Evolutionary conservation across 805 yeast species (phyloP).

Genomic region (Metschnikowia similis): DNA sequence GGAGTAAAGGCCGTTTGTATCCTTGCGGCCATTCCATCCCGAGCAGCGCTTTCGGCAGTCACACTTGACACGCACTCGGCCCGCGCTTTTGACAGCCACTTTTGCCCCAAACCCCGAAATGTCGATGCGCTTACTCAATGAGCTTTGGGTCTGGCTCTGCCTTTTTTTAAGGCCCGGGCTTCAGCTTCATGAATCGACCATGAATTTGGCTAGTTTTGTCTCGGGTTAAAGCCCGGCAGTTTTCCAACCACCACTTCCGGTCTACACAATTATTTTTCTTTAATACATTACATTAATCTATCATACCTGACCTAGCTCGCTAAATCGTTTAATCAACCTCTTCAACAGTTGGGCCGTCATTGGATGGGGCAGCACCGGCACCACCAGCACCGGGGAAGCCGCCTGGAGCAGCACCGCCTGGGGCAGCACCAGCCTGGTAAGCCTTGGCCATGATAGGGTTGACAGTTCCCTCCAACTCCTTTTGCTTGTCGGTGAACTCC

Average conservation of each 20-base stretch:
- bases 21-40: no score
- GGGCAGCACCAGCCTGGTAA: slow-evolving; percentile 90
- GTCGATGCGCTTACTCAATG: no score
- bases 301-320: slow-evolving; percentile 12
- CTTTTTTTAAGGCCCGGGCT: no score
- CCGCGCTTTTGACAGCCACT: no score
- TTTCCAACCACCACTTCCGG: no score
- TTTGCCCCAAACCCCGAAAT: no score
- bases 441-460: slow-evolving; percentile 97
- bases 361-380: slow-evolving; percentile 32
- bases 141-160: no score
- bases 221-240: neutral
- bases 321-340: slow-evolving; percentile 42
- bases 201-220: neutral
- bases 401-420: slow-evolving; percentile 50
- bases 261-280: slow-evolving; percentile 1
- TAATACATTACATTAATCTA: slow-evolving; percentile 13
- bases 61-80: no score
- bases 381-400: slow-evolving; percentile 62
- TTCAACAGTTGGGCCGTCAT: slow-evolving; percentile 51
- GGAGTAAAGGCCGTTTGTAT: no score
- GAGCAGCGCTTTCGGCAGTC: no score
- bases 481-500: slow-evolving; percentile 88
- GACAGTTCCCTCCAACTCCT: slow-evolving; percentile 91
- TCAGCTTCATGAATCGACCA: no score